These are phyloP conservation scores for Phytophthora megakarya DNA, from an alignment of 352 stramenopile species.

Conservation along the genomic window DNA sequence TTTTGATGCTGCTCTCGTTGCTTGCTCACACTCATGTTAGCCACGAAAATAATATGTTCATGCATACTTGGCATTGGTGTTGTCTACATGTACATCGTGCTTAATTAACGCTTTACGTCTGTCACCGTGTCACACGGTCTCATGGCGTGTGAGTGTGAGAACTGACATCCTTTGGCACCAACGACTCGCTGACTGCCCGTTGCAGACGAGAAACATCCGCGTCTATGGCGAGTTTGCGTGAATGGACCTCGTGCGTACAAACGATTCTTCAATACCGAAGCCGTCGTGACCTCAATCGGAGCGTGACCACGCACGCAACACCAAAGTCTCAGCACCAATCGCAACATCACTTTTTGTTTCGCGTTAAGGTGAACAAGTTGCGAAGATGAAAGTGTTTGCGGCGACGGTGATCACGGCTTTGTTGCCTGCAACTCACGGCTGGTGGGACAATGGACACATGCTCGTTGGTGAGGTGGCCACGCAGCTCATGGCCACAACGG, in stretches of 20 bases:
- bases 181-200: conserved; percentile 23
- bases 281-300: background rate
- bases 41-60: no score
- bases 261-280: background rate
- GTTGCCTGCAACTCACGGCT: conserved; percentile 32
- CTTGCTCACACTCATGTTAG: no score
- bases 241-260: conserved; percentile 27
- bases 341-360: conserved; percentile 14
- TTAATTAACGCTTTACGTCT: no score
- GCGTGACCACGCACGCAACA: conserved; percentile 15
- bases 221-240: conserved; percentile 22
- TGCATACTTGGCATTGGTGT: no score
- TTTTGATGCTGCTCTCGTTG: no score
- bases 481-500: conserved; percentile 44
- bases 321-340: background rate
- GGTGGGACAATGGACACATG: conserved; percentile 72
- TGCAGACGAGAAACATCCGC: conserved; percentile 29
- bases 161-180: conserved; percentile 12
- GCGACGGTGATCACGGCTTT: conserved; percentile 16
- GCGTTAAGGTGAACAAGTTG: background rate
- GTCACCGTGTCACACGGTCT: no score
- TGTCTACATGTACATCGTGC: no score
- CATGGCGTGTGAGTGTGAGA: no score
- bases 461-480: conserved; percentile 50
- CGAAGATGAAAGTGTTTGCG: conserved; percentile 40